Percentiles rank a stretch among this genome's conserved stretches.
phyloP scores from a whole-genome alignment of 768 basidiomycete species.

The Mycena vitilis region DNA sequence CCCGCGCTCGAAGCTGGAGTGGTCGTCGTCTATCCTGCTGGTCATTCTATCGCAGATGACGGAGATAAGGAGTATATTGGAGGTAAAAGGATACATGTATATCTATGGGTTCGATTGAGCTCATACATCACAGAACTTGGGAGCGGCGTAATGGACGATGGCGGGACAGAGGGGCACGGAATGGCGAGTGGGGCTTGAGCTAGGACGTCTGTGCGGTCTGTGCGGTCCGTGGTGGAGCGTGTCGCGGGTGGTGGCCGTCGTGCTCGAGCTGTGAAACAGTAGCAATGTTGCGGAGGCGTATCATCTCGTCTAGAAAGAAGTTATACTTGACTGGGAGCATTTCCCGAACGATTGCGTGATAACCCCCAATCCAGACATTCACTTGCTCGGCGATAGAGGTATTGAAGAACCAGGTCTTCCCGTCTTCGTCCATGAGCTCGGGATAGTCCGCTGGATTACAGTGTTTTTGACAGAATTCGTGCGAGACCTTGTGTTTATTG shows the following conservation, averaged over 20 bases:
- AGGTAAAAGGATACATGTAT: too few species aligned
- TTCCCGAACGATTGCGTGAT: too few species aligned
- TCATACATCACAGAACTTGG: too few species aligned
- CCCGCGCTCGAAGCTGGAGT: too few species aligned
- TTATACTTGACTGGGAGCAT: conserved; percentile 37
- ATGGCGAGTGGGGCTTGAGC: too few species aligned
- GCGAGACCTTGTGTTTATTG: conserved; percentile 29
- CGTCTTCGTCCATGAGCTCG: conserved; percentile 23
- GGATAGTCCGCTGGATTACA: conserved; percentile 25
- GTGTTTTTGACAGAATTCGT: conserved; percentile 27
- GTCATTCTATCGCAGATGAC: too few species aligned
- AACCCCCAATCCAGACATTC: conserved; percentile 48
- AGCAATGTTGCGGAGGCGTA: conserved; percentile 41
- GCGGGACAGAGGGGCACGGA: too few species aligned
- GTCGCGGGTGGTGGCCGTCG: conserved; percentile 31
- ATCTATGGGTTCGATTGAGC: too few species aligned
- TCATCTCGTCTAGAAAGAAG: conserved; percentile 56
- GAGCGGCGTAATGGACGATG: too few species aligned
- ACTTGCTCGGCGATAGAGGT: conserved; percentile 50
- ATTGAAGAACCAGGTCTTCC: conserved; percentile 43
- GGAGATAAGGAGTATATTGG: too few species aligned
- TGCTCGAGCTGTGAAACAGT: conserved; percentile 32
- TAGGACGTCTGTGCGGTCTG: too few species aligned
- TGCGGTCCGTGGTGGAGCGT: neutral
- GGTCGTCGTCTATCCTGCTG: too few species aligned